Percentiles rank a stretch among this genome's conserved stretches.
phyloP scores from a whole-genome alignment of 2,329 filamentous ascomycete genomes.

The Teratosphaeria nubilosa region DNA sequence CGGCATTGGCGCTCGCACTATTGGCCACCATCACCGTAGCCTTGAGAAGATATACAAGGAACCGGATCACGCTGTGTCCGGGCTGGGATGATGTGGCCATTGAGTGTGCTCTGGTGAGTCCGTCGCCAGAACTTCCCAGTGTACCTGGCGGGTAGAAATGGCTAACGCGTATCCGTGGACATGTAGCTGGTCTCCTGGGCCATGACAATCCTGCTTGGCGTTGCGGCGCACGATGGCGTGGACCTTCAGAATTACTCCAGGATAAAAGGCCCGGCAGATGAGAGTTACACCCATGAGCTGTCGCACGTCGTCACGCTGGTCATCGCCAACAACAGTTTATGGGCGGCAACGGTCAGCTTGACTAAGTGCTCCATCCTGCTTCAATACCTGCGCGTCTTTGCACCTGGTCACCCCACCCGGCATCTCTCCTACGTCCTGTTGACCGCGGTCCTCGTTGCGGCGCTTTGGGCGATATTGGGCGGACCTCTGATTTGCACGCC shows the following conservation, averaged over 20 bases:
- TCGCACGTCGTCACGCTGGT: conserved; percentile 19
- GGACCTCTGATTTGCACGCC: conserved; percentile 34
- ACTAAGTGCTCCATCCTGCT: conserved; percentile 41
- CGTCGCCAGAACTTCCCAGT: background rate
- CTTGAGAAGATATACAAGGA: conserved; percentile 26
- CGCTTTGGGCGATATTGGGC: conserved; percentile 26
- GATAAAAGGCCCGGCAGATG: background rate
- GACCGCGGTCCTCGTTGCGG: conserved; percentile 17
- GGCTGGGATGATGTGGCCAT: conserved; percentile 30
- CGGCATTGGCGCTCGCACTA: conserved; percentile 21
- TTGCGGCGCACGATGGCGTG: conserved; percentile 14
- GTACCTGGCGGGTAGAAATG: background rate
- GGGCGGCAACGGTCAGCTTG: conserved; percentile 25
- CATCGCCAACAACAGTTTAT: conserved; percentile 24
- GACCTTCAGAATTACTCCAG: conserved; percentile 7
- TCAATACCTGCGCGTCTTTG: conserved; percentile 40
- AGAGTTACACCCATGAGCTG: conserved; percentile 3
- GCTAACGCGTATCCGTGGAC: too few relatives aligned
- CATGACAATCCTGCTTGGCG: conserved; percentile 20
- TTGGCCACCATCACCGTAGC: conserved; percentile 24
- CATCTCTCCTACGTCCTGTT: conserved; percentile 30
- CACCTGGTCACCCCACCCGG: conserved; percentile 24
- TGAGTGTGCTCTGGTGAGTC: conserved; percentile 24
- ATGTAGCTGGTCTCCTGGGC: conserved; percentile 18
- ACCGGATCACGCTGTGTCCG: conserved; percentile 20